Evolutionary conservation across 768 basidiomycete species (phyloP), one percentile per base, ranked within the genome.

Genomic region (Leccinum uliginosum): DNA sequence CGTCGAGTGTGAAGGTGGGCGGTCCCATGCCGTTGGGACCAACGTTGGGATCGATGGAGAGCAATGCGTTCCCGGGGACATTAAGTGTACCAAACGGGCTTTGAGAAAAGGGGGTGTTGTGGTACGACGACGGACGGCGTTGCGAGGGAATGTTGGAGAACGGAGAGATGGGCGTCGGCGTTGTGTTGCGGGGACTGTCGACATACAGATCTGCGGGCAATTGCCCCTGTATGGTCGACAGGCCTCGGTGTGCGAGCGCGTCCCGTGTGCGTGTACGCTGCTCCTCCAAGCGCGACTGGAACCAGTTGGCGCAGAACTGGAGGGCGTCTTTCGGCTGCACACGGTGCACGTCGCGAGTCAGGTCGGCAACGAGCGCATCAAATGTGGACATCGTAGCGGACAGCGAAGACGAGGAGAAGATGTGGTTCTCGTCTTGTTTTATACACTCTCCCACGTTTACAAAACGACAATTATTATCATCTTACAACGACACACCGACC

Each of bases 301-400:
- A 98, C 94, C 94, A 98, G 66, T 86, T 93, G 48, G 95, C 86
- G 66, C 89, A 91, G 73, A 89, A 93, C 73, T 98, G 96, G 47
- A 97, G 85, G 4, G 87, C 84, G 68, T 98, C 96, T 65, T 83
- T 85, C 21, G 96, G 94, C 70, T 93, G 91, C 4, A 84, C 91
- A 61, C 90, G 87, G 44, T 89, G 80, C 44, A 83, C 83, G 71
- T 96, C 95, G 69, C 91, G 85, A 62, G 90, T 87, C 54, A 98
- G 80, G 69, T 98, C 93, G 55, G 77, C 80, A 60, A 97, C 78
- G 60, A 98, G 88, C 43, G 78, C 75, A 61, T 93, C 87, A 70
- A 93, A 95, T 23, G 91, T 89, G 48, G 91, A 88, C 80, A 66
- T 66, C 61, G 59, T 71, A 59, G 48, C 59, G 51, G 34, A 55